phyloP scores from a whole-genome alignment of 1,139 yeast species.

The Zygosaccharomyces sapae region DNA sequence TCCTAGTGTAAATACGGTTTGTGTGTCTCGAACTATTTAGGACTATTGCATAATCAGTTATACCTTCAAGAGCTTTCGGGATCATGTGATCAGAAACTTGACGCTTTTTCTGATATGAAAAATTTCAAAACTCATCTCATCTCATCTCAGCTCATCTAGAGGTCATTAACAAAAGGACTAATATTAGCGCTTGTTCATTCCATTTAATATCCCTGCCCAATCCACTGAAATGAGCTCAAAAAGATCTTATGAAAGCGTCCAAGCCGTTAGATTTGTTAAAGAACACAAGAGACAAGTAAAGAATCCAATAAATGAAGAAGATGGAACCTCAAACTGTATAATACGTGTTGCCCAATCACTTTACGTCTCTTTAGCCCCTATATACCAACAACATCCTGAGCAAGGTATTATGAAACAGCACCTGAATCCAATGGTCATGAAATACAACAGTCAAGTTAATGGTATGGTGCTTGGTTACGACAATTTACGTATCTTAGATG shows the following conservation, averaged over 20 bases:
- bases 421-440: constrained; percentile 84
- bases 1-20: not conserved
- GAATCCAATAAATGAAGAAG: constrained; percentile 30
- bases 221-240: constrained; percentile 12
- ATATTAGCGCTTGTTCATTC: not conserved
- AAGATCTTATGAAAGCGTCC: constrained; percentile 24
- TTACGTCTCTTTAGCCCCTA: constrained; percentile 85
- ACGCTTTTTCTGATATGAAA: constrained; percentile 4
- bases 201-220: not conserved
- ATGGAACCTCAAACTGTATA: constrained; percentile 34
- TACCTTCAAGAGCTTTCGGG: not conserved
- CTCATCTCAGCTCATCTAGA: constrained; percentile 12
- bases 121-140: constrained; percentile 8
- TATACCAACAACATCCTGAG: constrained; percentile 60
- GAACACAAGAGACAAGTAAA: constrained; percentile 28
- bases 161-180: not conserved
- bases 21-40: no score
- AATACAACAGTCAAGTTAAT: constrained; percentile 62
- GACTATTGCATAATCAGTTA: no score
- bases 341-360: constrained; percentile 52
- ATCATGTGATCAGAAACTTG: not conserved
- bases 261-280: constrained; percentile 27
- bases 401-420: constrained; percentile 84
- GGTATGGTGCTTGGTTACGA: constrained; percentile 84
- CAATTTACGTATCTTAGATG: constrained; percentile 49